These are phyloP conservation scores for Kregervanrija delftensis DNA, from an alignment of 805 yeast genomes.

Conservation along the genomic window DNA sequence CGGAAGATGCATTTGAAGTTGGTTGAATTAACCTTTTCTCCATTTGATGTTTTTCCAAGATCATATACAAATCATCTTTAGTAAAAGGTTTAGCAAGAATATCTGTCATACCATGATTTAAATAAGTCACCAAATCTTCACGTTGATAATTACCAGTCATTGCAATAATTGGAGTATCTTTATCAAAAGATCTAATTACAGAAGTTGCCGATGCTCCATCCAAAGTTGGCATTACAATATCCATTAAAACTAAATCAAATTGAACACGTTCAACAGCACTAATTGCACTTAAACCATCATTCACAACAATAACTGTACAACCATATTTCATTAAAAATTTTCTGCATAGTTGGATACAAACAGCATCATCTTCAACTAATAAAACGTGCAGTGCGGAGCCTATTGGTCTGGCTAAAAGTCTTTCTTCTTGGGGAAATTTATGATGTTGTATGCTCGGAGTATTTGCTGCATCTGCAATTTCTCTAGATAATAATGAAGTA, in stretches of 20 bases:
- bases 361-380: constrained; percentile 74
- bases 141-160: constrained; percentile 89
- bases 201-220: constrained; percentile 91
- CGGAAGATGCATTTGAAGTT: background rate
- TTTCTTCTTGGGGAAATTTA: constrained; percentile 7
- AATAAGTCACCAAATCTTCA: constrained; percentile 70
- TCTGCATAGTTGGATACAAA: constrained; percentile 75
- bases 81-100: constrained; percentile 92
- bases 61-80: constrained; percentile 72
- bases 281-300: constrained; percentile 88
- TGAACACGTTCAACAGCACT: constrained; percentile 62
- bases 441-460: too few species aligned
- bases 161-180: constrained; percentile 83
- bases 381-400: constrained; percentile 54
- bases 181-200: constrained; percentile 77
- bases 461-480: too few species aligned
- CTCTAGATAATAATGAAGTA: too few species aligned
- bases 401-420: constrained; percentile 22
- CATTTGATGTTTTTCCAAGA: constrained; percentile 67
- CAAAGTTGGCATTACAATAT: constrained; percentile 81
- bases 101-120: constrained; percentile 87
- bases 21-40: constrained; percentile 28
- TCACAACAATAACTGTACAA: constrained; percentile 85
- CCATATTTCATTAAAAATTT: constrained; percentile 83
- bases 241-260: constrained; percentile 78